Conservation (phyloP, 768 basidiomycete species). For the Xerocomus potaroensis region DNA sequence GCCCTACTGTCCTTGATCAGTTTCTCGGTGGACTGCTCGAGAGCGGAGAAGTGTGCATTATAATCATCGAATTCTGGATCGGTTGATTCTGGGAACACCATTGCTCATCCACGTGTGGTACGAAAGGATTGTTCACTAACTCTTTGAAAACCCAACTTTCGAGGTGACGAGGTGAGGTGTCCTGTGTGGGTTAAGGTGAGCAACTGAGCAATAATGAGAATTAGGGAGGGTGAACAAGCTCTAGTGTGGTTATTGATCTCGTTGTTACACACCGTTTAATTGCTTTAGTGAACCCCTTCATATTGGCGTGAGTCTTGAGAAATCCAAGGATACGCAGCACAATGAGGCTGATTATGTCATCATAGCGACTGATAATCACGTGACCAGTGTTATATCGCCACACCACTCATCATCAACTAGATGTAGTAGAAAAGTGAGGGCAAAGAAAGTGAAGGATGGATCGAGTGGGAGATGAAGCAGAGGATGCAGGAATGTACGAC, state of each 20-base stretch:
- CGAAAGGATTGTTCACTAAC: slow-evolving; percentile 43
- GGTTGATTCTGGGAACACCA: slow-evolving; percentile 36
- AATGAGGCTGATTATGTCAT: slow-evolving; percentile 18
- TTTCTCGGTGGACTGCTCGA: slow-evolving; percentile 85
- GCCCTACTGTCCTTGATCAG: slow-evolving; percentile 87
- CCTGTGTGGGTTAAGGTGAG: slow-evolving; percentile 36
- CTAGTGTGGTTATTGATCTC: slow-evolving; percentile 4
- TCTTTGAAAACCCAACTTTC: slow-evolving; percentile 90
- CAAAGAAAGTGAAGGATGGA: no score
- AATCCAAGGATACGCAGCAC: background rate
- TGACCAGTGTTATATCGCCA: no score
- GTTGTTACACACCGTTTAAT: slow-evolving; percentile 71
- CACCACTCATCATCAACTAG: no score
- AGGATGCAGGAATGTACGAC: no score
- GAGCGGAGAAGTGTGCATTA: slow-evolving; percentile 64
- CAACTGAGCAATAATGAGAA: slow-evolving; percentile 3
- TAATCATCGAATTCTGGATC: slow-evolving; percentile 92
- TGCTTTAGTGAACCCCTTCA: slow-evolving; percentile 84
- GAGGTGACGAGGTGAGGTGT: slow-evolving; percentile 88
- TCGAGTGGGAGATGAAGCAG: no score
- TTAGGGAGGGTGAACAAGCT: background rate
- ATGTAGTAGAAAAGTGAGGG: no score
- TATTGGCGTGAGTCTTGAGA: slow-evolving; percentile 28
- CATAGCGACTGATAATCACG: no score
- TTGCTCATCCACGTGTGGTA: no score